Conservation (phyloP, 1,284 basidiomycete genomes). For the Ceraceosorus guamensis region DNA sequence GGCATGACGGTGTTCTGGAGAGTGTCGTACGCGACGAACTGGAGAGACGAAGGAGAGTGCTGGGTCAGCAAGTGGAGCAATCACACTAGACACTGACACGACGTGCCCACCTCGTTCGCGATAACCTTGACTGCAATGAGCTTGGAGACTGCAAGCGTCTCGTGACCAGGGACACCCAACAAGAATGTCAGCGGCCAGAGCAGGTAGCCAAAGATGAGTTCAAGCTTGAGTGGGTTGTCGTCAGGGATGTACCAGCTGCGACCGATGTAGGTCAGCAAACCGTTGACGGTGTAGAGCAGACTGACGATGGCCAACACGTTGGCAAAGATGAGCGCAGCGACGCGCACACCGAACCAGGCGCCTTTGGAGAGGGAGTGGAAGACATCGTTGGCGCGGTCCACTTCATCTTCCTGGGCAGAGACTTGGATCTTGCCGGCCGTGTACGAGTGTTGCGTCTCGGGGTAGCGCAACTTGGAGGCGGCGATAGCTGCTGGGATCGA, state of each 20-base stretch:
- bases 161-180: conserved; percentile 54
- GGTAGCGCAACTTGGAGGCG: conserved; percentile 75
- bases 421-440: conserved; percentile 73
- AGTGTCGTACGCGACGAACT: conserved; percentile 69
- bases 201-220: conserved; percentile 68
- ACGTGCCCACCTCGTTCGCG: conserved; percentile 49
- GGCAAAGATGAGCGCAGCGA: conserved; percentile 77
- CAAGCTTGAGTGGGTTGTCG: conserved; percentile 60
- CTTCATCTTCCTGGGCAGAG: conserved; percentile 60
- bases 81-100: not conserved
- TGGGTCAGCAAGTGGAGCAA: not conserved
- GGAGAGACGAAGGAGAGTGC: conserved; percentile 35
- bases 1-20: conserved; percentile 22
- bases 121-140: conserved; percentile 79
- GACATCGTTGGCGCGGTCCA: conserved; percentile 55
- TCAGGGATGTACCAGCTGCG: conserved; percentile 70
- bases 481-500: conserved; percentile 87
- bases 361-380: conserved; percentile 83
- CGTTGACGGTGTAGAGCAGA: conserved; percentile 73
- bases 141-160: conserved; percentile 50
- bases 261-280: conserved; percentile 80
- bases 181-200: conserved; percentile 68
- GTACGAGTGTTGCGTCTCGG: conserved; percentile 74
- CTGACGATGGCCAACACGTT: conserved; percentile 65
- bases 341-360: conserved; percentile 73